phyloP scores from a whole-genome alignment of 2,329 filamentous ascomycete species.

The Lasiodiplodia sp. region DNA sequence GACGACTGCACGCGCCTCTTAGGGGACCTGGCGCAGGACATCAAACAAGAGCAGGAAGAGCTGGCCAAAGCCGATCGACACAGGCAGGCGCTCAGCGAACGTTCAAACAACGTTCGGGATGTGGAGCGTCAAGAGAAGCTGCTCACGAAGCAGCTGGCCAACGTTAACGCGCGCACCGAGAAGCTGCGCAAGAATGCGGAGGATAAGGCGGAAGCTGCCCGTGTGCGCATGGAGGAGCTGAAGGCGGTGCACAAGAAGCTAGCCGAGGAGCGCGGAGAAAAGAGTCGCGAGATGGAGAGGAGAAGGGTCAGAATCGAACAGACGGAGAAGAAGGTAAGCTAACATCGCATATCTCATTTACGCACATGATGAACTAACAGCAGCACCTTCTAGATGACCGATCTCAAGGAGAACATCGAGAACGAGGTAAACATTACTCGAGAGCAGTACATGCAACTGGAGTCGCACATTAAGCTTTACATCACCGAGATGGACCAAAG shows the following conservation, averaged over 20 bases:
- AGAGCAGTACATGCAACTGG: constrained; percentile 97
- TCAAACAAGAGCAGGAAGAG: constrained; percentile 92
- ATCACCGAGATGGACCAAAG: constrained; percentile 99
- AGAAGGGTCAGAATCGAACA: constrained; percentile 94
- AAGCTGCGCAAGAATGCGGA: constrained; percentile 81
- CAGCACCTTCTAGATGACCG: constrained; percentile 75
- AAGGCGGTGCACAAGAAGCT: constrained; percentile 79
- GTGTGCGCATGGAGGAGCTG: constrained; percentile 89
- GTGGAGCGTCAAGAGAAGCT: constrained; percentile 88
- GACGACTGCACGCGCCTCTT: constrained; percentile 87
- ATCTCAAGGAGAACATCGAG: constrained; percentile 97
- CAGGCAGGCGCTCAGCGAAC: constrained; percentile 84
- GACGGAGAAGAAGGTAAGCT: constrained; percentile 92
- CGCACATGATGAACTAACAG: neutral
- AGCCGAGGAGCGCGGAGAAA: constrained; percentile 83
- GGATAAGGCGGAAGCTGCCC: constrained; percentile 80
- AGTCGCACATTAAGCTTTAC: constrained; percentile 95
- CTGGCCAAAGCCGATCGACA: constrained; percentile 80
- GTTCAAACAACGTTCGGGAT: constrained; percentile 87
- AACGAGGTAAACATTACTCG: constrained; percentile 89
- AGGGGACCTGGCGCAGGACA: constrained; percentile 83
- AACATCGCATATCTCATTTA: constrained; percentile 9
- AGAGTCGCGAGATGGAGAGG: constrained; percentile 90
- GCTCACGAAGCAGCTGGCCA: constrained; percentile 81
- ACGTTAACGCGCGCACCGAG: constrained; percentile 87